Conservation (phyloP, 1,139 yeast genomes). For the Protomyces lactucae-debilis region DNA sequence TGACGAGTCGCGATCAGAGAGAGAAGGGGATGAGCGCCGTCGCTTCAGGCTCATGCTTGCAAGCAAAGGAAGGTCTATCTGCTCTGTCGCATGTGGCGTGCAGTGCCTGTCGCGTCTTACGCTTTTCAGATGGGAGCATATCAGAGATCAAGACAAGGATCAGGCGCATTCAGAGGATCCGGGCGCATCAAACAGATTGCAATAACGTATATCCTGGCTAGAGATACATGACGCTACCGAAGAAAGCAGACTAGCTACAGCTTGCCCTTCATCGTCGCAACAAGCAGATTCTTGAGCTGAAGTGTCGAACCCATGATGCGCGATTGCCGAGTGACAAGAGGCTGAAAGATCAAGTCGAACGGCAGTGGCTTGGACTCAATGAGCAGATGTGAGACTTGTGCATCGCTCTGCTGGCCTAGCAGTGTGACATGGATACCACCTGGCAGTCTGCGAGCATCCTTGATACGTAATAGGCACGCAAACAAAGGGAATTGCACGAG, state of each 20-base stretch:
- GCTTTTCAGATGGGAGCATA: too few relatives aligned
- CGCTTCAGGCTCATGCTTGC: not conserved
- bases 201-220: too few relatives aligned
- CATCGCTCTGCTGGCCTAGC: not conserved
- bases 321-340: conserved; percentile 19
- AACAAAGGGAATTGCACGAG: conserved; percentile 83
- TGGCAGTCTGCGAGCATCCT: conserved; percentile 82
- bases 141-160: too few relatives aligned
- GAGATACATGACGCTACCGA: too few relatives aligned
- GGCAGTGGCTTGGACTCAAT: conserved; percentile 18
- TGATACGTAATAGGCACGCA: conserved; percentile 68
- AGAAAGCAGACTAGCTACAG: not conserved
- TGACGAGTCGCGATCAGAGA: not conserved
- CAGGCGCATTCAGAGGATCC: too few relatives aligned
- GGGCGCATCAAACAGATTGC: too few relatives aligned
- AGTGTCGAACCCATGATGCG: conserved; percentile 20
- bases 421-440: conserved; percentile 43
- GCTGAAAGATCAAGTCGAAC: conserved; percentile 16
- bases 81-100: too few relatives aligned
- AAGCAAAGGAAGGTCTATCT: too few relatives aligned
- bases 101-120: too few relatives aligned
- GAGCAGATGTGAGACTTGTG: conserved; percentile 12
- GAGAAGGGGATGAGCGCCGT: not conserved
- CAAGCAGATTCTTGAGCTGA: conserved; percentile 7
- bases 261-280: not conserved